Evolutionary conservation across 441 rosid genomes (phyloP).

Genomic region (Gossypium lobatum): DNA sequence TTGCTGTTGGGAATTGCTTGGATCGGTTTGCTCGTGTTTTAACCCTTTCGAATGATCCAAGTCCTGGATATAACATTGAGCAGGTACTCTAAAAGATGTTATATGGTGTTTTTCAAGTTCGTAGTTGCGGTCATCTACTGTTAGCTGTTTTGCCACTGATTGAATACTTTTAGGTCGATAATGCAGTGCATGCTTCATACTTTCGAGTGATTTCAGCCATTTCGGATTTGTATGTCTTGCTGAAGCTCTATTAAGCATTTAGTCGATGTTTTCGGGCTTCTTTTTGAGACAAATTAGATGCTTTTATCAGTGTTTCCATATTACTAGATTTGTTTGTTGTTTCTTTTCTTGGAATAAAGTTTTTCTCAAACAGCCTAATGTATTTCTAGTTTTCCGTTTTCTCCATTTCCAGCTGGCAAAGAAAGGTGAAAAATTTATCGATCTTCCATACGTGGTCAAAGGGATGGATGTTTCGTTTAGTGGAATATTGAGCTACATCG

Average conservation of each 20-base stretch:
- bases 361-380: not conserved
- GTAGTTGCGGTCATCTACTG: not conserved
- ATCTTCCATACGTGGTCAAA: constrained; percentile 87
- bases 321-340: not conserved
- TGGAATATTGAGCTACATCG: constrained; percentile 86
- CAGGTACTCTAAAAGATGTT: constrained; percentile 44
- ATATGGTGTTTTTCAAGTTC: not conserved
- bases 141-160: not conserved
- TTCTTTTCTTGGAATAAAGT: not conserved
- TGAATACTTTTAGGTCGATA: too few relatives aligned
- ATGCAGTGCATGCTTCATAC: too few relatives aligned
- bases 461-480: constrained; percentile 98
- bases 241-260: not conserved
- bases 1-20: constrained; percentile 96
- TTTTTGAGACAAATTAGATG: not conserved
- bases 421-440: constrained; percentile 83
- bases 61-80: constrained; percentile 95
- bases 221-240: too few relatives aligned
- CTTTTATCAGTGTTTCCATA: not conserved
- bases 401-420: constrained; percentile 65
- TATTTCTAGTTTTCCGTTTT: constrained; percentile 7
- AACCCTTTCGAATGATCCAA: constrained; percentile 86
- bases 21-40: constrained; percentile 88
- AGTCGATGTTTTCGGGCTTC: not conserved
- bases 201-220: too few relatives aligned